A percentile compares a stretch with the other conserved stretches of the same genome.
phyloP scores from a whole-genome alignment of 192 early-diverging fungal genomes.

The Coemansia erecta region DNA sequence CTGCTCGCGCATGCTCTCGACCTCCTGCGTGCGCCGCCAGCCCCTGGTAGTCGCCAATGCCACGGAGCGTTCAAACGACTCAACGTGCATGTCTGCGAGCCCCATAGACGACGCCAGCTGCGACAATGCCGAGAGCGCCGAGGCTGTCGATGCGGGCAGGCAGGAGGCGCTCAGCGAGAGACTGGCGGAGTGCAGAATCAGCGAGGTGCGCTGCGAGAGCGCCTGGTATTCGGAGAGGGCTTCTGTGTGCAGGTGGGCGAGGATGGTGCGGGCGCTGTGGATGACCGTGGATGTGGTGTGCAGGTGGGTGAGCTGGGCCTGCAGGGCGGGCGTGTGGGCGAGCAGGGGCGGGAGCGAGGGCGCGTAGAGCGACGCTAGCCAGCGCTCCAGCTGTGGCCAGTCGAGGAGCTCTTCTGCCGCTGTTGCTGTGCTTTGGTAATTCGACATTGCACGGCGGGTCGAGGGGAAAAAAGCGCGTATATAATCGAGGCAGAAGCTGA shows the following conservation, averaged over 20 bases:
- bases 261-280: constrained; percentile 5
- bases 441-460: too few relatives aligned
- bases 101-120: constrained; percentile 14
- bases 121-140: constrained; percentile 28
- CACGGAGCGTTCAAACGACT: constrained; percentile 37
- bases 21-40: constrained; percentile 9
- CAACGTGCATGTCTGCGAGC: constrained; percentile 17
- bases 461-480: too few relatives aligned
- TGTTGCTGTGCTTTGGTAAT: too few relatives aligned
- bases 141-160: constrained; percentile 14
- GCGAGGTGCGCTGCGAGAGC: constrained; percentile 8
- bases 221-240: constrained; percentile 29
- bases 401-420: background rate
- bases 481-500: too few relatives aligned
- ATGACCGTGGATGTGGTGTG: constrained; percentile 6
- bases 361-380: constrained; percentile 35
- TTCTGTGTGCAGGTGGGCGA: constrained; percentile 20
- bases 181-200: constrained; percentile 20
- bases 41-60: constrained; percentile 15
- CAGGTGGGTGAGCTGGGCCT: constrained; percentile 17
- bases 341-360: constrained; percentile 26
- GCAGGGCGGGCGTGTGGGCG: constrained; percentile 6
- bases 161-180: constrained; percentile 1
- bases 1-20: constrained; percentile 4
- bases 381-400: constrained; percentile 24